Percentiles rank a stretch among this genome's conserved stretches.
Evolutionary conservation across 345 rosid species (phyloP).

Genomic region (Eucalyptus tenuipes): DNA sequence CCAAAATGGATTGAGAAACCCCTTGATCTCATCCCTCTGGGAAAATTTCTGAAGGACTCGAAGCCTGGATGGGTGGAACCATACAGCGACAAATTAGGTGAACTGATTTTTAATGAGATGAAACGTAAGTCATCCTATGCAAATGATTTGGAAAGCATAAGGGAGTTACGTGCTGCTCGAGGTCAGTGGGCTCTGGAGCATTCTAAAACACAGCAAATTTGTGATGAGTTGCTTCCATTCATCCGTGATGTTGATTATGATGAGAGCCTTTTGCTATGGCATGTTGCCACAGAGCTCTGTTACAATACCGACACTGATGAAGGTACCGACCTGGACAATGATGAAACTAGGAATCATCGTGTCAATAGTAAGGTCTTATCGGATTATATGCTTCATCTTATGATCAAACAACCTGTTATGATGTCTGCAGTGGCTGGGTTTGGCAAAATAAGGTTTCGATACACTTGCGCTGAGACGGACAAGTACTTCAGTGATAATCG

Average conservation of each 20-base stretch:
- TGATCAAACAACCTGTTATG: not conserved
- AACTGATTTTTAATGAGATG: not conserved
- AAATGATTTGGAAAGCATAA: not conserved
- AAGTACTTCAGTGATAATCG: not conserved
- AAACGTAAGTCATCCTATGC: not conserved
- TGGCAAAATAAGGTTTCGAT: not conserved
- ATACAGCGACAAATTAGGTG: not conserved
- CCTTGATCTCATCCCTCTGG: not conserved
- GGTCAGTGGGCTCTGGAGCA: not conserved
- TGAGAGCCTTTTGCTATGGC: not conserved
- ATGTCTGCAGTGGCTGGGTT: not conserved
- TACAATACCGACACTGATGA: not conserved
- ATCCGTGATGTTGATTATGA: not conserved
- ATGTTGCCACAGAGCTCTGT: not conserved
- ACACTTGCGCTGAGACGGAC: not conserved
- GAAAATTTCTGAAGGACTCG: not conserved
- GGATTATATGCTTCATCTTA: not conserved
- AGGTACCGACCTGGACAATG: not conserved
- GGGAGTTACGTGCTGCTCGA: not conserved
- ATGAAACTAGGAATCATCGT: not conserved
- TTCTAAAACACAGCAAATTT: not conserved
- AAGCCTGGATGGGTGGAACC: not conserved
- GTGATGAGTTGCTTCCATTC: not conserved
- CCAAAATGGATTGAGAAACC: not conserved
- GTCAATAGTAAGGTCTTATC: not conserved